These are phyloP conservation scores for Wickerhamomyces hampshirensis DNA, from an alignment of 805 yeast species.

Conservation along the genomic window DNA sequence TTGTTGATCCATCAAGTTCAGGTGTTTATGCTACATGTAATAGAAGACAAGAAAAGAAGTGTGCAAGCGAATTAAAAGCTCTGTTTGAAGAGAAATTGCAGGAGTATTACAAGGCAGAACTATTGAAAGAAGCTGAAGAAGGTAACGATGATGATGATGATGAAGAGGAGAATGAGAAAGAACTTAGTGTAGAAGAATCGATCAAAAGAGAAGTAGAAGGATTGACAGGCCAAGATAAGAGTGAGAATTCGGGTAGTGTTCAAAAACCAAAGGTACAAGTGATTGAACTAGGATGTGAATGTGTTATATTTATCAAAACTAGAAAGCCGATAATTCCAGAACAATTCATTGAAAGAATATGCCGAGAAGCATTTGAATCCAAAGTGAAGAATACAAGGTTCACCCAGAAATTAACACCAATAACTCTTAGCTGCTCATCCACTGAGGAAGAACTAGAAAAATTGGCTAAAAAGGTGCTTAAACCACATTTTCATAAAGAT, in stretches of 20 bases:
- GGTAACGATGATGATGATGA: conserved; percentile 28
- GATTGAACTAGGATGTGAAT: conserved; percentile 69
- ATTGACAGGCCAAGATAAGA: conserved; percentile 32
- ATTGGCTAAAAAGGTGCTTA: conserved; percentile 54
- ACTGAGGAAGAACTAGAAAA: conserved; percentile 60
- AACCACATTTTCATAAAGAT: conserved; percentile 59
- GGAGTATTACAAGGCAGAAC: conserved; percentile 38
- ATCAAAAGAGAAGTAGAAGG: conserved; percentile 67
- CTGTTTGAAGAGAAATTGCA: conserved; percentile 52
- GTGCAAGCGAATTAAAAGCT: conserved; percentile 65
- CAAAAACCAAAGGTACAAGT: conserved; percentile 49
- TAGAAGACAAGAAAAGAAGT: conserved; percentile 71
- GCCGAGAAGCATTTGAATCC: conserved; percentile 52
- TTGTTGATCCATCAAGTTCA: conserved; percentile 76
- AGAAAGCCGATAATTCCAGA: conserved; percentile 79
- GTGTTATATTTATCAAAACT: conserved; percentile 80
- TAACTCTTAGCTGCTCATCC: conserved; percentile 70
- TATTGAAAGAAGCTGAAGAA: conserved; percentile 12
- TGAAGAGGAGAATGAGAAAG: conserved; percentile 28
- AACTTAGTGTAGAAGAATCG: conserved; percentile 68
- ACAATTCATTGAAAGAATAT: conserved; percentile 55
- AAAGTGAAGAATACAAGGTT: conserved; percentile 59
- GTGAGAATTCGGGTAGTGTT: conserved; percentile 11
- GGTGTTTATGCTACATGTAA: conserved; percentile 91
- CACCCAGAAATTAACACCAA: conserved; percentile 77